phyloP scores from a whole-genome alignment of 2,329 filamentous ascomycete species.

The Microsporum canis region DNA sequence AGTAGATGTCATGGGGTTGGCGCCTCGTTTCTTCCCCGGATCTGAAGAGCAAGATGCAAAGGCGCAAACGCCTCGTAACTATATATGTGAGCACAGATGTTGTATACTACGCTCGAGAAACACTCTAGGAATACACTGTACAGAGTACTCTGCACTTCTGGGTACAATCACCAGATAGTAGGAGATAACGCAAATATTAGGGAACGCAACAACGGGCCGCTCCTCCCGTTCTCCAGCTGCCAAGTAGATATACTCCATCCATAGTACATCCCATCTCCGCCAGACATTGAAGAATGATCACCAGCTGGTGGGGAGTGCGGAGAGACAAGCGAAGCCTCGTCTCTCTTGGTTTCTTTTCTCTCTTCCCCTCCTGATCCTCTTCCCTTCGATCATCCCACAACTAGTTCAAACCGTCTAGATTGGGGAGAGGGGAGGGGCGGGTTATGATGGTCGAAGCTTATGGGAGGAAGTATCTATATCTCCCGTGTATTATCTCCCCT shows the following conservation, averaged over 20 bases:
- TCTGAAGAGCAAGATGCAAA: not conserved
- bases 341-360: not conserved
- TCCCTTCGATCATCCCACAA: not conserved
- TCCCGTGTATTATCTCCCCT: not conserved
- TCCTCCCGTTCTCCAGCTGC: conserved; percentile 1
- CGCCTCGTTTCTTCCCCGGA: not conserved
- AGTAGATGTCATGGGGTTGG: not conserved
- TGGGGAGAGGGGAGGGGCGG: not conserved
- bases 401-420: not conserved
- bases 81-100: not conserved
- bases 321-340: not conserved
- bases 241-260: not conserved
- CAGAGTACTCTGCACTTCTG: not conserved
- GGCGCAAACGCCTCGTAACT: not conserved
- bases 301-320: not conserved
- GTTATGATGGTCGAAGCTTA: not conserved
- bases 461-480: not conserved
- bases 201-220: not conserved
- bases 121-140: not conserved
- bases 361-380: not conserved
- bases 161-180: not conserved
- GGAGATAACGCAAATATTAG: not conserved
- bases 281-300: not conserved
- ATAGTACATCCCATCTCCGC: not conserved
- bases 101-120: too few species aligned